Conservation (phyloP, 2,329 filamentous ascomycete species). For the Penicillium sp. region DNA sequence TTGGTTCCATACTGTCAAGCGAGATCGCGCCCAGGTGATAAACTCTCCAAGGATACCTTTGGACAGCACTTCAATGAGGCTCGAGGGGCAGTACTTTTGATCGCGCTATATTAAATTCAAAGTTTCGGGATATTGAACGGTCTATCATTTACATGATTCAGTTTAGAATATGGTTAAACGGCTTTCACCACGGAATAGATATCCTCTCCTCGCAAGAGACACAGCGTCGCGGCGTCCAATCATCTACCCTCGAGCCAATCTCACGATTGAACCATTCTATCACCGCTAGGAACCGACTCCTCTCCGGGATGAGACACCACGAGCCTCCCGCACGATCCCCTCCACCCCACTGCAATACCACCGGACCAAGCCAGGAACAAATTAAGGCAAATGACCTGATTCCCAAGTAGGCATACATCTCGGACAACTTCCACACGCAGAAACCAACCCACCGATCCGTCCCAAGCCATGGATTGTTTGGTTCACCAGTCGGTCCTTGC, state of each 20-base stretch:
- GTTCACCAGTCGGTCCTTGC: constrained; percentile 8
- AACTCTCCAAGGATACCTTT: background rate
- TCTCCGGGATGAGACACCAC: background rate
- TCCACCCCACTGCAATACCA: background rate
- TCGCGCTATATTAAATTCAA: background rate
- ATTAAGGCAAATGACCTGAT: background rate
- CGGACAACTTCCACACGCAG: background rate
- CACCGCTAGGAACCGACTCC: background rate
- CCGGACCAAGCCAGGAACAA: background rate
- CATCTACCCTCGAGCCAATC: background rate
- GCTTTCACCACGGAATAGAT: background rate
- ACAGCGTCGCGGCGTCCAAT: background rate
- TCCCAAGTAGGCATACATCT: background rate
- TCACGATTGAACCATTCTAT: background rate
- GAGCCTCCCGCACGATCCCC: background rate
- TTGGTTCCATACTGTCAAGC: background rate
- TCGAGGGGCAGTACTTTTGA: background rate
- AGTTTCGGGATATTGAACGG: background rate
- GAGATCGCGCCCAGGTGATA: background rate
- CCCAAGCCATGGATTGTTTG: constrained; percentile 7
- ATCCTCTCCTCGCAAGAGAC: background rate
- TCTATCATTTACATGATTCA: background rate
- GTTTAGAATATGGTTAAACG: background rate
- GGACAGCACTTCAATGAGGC: too few relatives aligned
- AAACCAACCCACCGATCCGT: background rate